Conservation (phyloP, 495 filamentous ascomycete genomes). For the Aspergillus ostianus region DNA sequence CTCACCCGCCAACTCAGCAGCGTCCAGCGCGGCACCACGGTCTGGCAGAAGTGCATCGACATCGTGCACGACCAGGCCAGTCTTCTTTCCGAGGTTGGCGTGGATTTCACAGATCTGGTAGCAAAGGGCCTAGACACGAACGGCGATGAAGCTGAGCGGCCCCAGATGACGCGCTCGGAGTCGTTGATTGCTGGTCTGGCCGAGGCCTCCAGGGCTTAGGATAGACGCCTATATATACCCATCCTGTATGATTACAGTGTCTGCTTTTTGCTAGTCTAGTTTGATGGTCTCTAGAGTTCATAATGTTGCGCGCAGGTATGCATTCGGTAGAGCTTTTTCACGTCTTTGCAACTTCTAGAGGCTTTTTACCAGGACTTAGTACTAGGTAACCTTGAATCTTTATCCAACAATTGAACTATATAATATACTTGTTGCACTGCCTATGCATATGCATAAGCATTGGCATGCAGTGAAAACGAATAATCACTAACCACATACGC, state of each 20-base stretch:
- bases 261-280: background rate
- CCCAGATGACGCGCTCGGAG: slow-evolving; percentile 27
- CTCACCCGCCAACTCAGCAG: slow-evolving; percentile 81
- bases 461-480: too few species aligned
- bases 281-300: background rate
- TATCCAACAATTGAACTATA: too few species aligned
- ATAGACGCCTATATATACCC: background rate
- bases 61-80: slow-evolving; percentile 76
- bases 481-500: too few species aligned
- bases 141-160: slow-evolving; percentile 30
- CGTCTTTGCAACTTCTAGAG: too few species aligned
- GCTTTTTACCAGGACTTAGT: too few species aligned
- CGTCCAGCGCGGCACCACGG: slow-evolving; percentile 62
- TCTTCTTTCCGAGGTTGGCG: slow-evolving; percentile 78
- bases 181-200: slow-evolving; percentile 25
- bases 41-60: slow-evolving; percentile 82
- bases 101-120: slow-evolving; percentile 83
- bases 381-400: too few species aligned
- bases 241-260: background rate
- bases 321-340: too few species aligned
- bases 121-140: slow-evolving; percentile 36
- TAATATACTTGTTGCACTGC: too few species aligned
- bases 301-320: too few species aligned
- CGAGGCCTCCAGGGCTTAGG: slow-evolving; percentile 14
- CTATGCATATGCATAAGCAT: too few species aligned